Conservation (phyloP, 129 eudicot species). For the Helianthus tuberosus region DNA sequence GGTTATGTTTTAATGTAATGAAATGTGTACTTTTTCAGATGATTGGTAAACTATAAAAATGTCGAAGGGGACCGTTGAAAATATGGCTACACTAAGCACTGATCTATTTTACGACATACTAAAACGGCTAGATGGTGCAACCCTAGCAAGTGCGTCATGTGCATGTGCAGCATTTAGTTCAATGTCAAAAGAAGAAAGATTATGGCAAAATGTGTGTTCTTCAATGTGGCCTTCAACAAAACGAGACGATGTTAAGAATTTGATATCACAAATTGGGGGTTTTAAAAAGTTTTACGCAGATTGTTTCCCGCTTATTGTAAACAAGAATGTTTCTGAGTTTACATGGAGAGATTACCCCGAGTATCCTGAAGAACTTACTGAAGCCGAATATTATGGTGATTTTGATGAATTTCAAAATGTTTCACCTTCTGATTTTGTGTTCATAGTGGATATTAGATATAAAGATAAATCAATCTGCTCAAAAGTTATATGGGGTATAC, state of each 20-base stretch:
- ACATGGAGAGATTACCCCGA: constrained; percentile 53
- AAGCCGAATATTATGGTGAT: constrained; percentile 91
- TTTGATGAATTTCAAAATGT: constrained; percentile 62
- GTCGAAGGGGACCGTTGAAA: constrained; percentile 59
- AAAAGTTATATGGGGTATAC: constrained; percentile 80
- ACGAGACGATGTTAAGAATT: constrained; percentile 61
- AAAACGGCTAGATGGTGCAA: constrained; percentile 88
- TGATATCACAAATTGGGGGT: constrained; percentile 71
- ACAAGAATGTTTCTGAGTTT: constrained; percentile 70
- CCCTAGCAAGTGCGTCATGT: constrained; percentile 92
- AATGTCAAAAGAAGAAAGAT: constrained; percentile 79
- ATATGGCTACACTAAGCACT: constrained; percentile 59
- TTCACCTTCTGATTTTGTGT: constrained; percentile 78
- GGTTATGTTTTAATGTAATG: not conserved
- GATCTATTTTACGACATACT: constrained; percentile 87
- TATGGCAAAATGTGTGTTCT: constrained; percentile 90
- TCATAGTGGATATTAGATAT: constrained; percentile 72
- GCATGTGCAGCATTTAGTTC: constrained; percentile 76
- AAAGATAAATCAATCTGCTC: constrained; percentile 74
- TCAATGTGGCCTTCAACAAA: constrained; percentile 91
- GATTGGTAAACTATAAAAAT: constrained; percentile 36
- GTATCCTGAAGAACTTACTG: constrained; percentile 80
- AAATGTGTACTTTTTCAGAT: constrained; percentile 44
- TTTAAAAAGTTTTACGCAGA: constrained; percentile 86
- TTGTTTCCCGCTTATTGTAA: constrained; percentile 95